phyloP scores from a whole-genome alignment of 768 basidiomycete species.

The Clathrus columnatus region DNA sequence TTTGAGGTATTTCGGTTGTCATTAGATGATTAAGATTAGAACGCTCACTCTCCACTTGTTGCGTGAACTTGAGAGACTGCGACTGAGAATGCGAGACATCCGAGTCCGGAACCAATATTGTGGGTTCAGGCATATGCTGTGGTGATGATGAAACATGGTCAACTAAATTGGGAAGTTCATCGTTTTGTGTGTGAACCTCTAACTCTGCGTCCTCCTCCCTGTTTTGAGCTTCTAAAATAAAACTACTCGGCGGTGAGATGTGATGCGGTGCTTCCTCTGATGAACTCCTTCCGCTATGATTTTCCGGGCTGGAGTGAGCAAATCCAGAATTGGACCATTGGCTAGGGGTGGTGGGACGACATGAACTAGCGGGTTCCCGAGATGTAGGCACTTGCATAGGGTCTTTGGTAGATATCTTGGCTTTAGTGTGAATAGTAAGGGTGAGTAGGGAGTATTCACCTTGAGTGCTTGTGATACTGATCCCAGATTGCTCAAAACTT shows the following conservation, averaged over 20 bases:
- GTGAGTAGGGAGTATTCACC: background rate
- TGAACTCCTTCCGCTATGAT: background rate
- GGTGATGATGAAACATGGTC: background rate
- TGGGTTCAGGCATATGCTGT: constrained; percentile 24
- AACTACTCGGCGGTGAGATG: background rate
- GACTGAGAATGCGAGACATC: constrained; percentile 35
- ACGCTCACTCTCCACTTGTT: too few species aligned
- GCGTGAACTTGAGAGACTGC: constrained; percentile 21
- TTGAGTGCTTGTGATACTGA: background rate
- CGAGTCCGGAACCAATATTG: constrained; percentile 48
- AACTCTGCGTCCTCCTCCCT: background rate
- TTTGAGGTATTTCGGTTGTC: too few species aligned
- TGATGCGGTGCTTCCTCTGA: background rate
- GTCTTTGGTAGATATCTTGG: background rate
- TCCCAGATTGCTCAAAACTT: background rate
- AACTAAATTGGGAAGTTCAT: background rate
- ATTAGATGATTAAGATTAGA: too few species aligned
- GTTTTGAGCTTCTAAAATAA: background rate
- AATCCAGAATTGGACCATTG: constrained; percentile 1
- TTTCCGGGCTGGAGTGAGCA: background rate
- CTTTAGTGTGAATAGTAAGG: background rate
- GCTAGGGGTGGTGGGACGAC: background rate
- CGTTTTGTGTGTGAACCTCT: background rate
- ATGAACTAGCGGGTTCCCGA: background rate
- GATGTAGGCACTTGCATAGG: too few species aligned